phyloP scores from a whole-genome alignment of 345 rosid genomes.

The Brassica cretica region DNA sequence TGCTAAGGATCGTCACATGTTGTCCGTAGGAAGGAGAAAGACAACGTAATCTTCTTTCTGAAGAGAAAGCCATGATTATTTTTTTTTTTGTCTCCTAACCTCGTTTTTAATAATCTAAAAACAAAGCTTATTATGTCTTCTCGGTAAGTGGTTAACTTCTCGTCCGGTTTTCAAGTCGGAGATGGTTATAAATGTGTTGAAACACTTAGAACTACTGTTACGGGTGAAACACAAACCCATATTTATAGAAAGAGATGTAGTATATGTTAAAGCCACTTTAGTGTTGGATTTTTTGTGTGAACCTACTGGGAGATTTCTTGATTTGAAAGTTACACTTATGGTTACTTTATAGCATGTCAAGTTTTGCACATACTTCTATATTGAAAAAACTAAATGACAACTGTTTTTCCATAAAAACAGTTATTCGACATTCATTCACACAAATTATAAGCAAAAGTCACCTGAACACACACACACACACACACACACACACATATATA shows the following conservation, averaged over 20 bases:
- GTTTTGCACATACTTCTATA: slow-evolving; percentile 13
- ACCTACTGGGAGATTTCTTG: slow-evolving; percentile 12
- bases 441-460: slow-evolving; percentile 28
- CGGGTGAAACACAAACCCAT: slow-evolving; percentile 1
- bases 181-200: slow-evolving; percentile 30
- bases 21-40: slow-evolving; percentile 52
- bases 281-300: slow-evolving; percentile 11
- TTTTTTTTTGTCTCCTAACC: neutral
- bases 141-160: neutral
- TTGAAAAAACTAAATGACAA: slow-evolving; percentile 8
- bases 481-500: neutral
- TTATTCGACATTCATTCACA: neutral
- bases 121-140: slow-evolving; percentile 1
- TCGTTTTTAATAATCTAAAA: neutral
- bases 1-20: slow-evolving; percentile 60
- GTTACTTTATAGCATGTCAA: slow-evolving; percentile 26
- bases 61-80: neutral
- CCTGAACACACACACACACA: neutral
- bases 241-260: slow-evolving; percentile 19
- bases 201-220: slow-evolving; percentile 23
- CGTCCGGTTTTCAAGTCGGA: neutral
- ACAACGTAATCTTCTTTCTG: slow-evolving; percentile 16
- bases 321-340: slow-evolving; percentile 20
- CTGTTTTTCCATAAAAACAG: neutral
- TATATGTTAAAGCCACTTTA: slow-evolving; percentile 1